Percentiles rank a stretch among this genome's conserved stretches.
Conservation (phyloP, 768 basidiomycete species). For the Pleurotus tuber-regium region DNA sequence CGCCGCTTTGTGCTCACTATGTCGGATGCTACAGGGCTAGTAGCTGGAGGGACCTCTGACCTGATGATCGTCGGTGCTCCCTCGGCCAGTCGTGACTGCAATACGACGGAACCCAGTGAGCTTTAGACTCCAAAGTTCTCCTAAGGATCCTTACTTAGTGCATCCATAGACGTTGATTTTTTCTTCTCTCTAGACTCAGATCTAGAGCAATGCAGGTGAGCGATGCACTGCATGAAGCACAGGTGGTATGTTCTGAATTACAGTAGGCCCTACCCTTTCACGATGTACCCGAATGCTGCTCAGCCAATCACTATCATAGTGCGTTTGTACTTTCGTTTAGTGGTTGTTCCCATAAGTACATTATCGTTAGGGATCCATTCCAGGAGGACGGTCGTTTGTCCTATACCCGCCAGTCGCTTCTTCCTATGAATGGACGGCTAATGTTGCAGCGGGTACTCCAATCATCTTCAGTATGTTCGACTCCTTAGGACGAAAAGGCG, state of each 20-base stretch:
- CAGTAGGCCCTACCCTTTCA: constrained; percentile 45
- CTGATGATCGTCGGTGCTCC: constrained; percentile 48
- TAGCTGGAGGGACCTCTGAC: constrained; percentile 54
- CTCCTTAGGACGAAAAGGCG: constrained; percentile 49
- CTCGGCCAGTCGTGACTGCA: constrained; percentile 43
- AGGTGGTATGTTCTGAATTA: background rate
- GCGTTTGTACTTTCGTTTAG: constrained; percentile 17
- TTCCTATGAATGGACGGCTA: constrained; percentile 50
- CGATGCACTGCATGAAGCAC: constrained; percentile 11
- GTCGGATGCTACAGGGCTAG: constrained; percentile 73
- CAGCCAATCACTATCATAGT: constrained; percentile 58
- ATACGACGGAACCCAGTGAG: constrained; percentile 42
- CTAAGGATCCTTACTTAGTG: background rate
- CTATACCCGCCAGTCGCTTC: constrained; percentile 37
- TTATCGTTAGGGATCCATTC: constrained; percentile 52
- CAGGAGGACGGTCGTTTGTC: constrained; percentile 52
- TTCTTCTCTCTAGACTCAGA: constrained; percentile 46
- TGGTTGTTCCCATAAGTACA: background rate
- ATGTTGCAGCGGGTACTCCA: constrained; percentile 56
- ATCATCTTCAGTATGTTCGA: constrained; percentile 59
- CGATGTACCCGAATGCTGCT: constrained; percentile 38
- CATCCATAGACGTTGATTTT: constrained; percentile 36
- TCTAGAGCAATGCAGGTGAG: constrained; percentile 62
- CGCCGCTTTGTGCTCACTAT: constrained; percentile 56
- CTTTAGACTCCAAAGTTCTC: constrained; percentile 5